phyloP scores from a whole-genome alignment of 2,329 filamentous ascomycete species.

The Raffaelea ambrosiae region DNA sequence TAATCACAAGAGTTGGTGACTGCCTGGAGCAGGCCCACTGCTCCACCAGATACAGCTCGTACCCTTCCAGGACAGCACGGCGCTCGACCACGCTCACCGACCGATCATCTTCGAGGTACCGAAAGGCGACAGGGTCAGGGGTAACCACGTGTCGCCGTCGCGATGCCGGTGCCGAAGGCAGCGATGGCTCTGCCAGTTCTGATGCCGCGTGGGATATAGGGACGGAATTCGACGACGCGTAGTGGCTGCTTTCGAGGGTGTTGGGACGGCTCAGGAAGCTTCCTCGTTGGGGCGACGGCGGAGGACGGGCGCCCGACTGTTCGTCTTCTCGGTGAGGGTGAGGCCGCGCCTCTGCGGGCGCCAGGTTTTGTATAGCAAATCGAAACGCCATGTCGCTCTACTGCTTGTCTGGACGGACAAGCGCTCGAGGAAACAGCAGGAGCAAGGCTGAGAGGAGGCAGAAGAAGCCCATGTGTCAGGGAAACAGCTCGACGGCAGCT shows the following conservation, averaged over 20 bases:
- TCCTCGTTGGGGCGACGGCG: neutral
- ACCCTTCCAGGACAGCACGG: constrained; percentile 63
- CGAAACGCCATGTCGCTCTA: neutral
- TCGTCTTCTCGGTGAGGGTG: neutral
- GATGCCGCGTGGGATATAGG: neutral
- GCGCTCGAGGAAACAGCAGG: neutral
- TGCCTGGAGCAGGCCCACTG: constrained; percentile 94
- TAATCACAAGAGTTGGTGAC: constrained; percentile 85
- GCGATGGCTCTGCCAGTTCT: neutral
- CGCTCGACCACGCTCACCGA: constrained; percentile 68
- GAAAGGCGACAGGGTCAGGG: constrained; percentile 50
- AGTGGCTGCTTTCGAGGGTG: neutral
- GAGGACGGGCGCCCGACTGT: neutral
- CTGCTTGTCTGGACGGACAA: too few relatives aligned
- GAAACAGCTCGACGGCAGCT: too few relatives aligned
- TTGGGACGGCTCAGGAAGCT: neutral
- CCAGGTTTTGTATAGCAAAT: neutral
- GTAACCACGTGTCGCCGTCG: constrained; percentile 42
- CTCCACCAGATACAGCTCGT: constrained; percentile 90
- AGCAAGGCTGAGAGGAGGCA: too few relatives aligned
- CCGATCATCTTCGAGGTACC: constrained; percentile 79
- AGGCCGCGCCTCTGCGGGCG: neutral
- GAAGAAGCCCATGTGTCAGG: too few relatives aligned
- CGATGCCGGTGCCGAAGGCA: neutral
- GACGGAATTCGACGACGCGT: neutral